Evolutionary conservation across 2,329 filamentous ascomycete species (phyloP), one percentile per base, ranked within the genome.

Genomic region (Exserohilum rostratum): DNA sequence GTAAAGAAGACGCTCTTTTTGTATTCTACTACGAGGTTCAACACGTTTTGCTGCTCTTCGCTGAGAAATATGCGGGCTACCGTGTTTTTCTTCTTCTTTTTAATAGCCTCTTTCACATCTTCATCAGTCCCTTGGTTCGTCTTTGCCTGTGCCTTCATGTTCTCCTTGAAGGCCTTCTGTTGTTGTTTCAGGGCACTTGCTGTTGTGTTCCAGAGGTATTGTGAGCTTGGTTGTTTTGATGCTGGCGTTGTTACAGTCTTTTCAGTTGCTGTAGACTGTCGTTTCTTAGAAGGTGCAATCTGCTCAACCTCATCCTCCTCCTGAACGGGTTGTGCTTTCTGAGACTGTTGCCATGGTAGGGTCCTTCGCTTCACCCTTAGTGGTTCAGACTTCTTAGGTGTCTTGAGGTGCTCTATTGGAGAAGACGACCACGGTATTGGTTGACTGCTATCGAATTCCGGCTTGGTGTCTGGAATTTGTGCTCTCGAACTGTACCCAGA

Each of bases 1-100:
- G 95, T 99, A 75, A 99, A 99, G 79, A 99, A 99, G 2, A 97
- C 93, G 66, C 93, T 98, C 73, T 92, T 89, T 55, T 85, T 85
- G 60, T 90, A 80, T 18, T 95, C 85, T 6, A 91, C 84, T 9
- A 99, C 93, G 17, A 97, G 80, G 40, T 91, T 87, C 53, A 96
- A 80, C 10, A 99, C 91, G 54, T 90, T 86, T 55, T 86, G 84
- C 76, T 99, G 95, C 72, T 99, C 95, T 11, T 89, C 84, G 71
- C 91, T 97, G 31, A 99, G 80, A 51, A 88, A 87, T 9, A 96
- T 83, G 77, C 22, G 85, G 77, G 51, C 84, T 74, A 69, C 76
- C 70, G 51, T 76, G 58, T 79, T 76, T 61, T 75, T 74, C 56
- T 77, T 78, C 57, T 77, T 74, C 60, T 72, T 80, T 33, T 71